Base-by-base conservation (phyloP, 75 land plant species). In the Pinus albicaulis region DNA sequence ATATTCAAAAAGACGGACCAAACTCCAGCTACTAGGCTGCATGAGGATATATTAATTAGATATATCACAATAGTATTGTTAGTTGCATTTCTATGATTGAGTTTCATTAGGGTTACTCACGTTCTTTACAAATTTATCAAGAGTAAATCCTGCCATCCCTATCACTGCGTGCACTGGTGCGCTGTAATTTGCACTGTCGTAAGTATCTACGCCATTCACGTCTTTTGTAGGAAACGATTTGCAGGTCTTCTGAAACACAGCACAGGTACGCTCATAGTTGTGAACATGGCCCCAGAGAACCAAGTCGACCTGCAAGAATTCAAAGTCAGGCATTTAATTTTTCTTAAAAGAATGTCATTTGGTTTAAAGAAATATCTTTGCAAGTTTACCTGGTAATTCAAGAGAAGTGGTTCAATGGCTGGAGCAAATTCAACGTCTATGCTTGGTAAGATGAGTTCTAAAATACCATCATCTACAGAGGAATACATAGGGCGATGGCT, bases 191-290 rank as follows among this genome's bases (percentile, higher is more conserved):
- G 55, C 79, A 44, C 79, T 65, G 66, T 86, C 63, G 63, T 89
- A 92, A 3, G 84, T 83, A 69, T 94, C 92, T 20, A 89, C 70
- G 15, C 97, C 97, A 56, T 76, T 57, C 26, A 53, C 53, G 73
- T 84, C 92, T 58, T 86, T 91, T 1, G 52, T 71, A 19, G 97
- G 94, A 64, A 84, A 44, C 3, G 65, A 73, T 53, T 74, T 65
- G 80, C 97, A 94, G 6, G 59, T 53, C 20, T 80, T 25, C n/a
- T 82, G 28, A 72, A 82, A 91, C 3, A 94, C 57, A 2, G 90
- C 90, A 73, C 94, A 94, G 1, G 97, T 86, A 57, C 97, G 82
- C 77, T 94, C 97, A 56, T 94, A 94, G 76, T 89, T 94, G 65
- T 94, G 97, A 20, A 92, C 97, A 72, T 94, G 96, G 15, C 97